A percentile compares a stretch with the other conserved stretches of the same genome.
Conservation (phyloP, 352 stramenopile species). For the Plasmopara viticola region DNA sequence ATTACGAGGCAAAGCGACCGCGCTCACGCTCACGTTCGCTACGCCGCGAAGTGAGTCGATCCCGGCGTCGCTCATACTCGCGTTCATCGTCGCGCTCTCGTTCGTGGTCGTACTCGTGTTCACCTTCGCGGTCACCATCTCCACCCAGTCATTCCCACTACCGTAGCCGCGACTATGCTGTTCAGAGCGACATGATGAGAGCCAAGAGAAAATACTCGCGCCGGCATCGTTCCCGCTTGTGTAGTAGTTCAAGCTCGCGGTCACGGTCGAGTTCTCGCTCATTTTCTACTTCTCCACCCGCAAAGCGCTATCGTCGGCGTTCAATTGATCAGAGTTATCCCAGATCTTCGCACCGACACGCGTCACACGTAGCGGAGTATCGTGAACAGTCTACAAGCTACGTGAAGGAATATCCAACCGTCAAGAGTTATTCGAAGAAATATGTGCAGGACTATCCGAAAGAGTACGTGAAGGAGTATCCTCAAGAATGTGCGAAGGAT, state of each 20-base stretch:
- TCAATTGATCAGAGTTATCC: slow-evolving; percentile 19
- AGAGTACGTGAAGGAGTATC: slow-evolving; percentile 11
- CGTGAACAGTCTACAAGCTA: slow-evolving; percentile 8
- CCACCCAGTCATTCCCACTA: slow-evolving; percentile 14
- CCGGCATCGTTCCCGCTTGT: slow-evolving; percentile 24
- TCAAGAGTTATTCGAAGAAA: slow-evolving; percentile 11
- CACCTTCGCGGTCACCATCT: slow-evolving; percentile 19
- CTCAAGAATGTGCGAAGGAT: slow-evolving; percentile 9
- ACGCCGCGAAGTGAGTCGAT: slow-evolving; percentile 15
- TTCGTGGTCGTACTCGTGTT: slow-evolving; percentile 31
- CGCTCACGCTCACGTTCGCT: slow-evolving; percentile 34
- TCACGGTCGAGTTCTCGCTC: slow-evolving; percentile 37
- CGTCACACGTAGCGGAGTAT: slow-evolving; percentile 22
- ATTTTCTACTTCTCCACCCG: slow-evolving; percentile 17
- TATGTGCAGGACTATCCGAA: slow-evolving; percentile 17
- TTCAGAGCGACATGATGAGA: slow-evolving; percentile 13
- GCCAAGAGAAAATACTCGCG: slow-evolving; percentile 17
- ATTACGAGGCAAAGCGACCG: slow-evolving; percentile 18
- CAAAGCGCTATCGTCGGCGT: slow-evolving; percentile 24
- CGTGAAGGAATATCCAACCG: slow-evolving; percentile 10
- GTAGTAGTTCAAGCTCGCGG: slow-evolving; percentile 31
- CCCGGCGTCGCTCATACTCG: slow-evolving; percentile 29
- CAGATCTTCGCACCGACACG: slow-evolving; percentile 16
- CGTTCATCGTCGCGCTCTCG: slow-evolving; percentile 34
- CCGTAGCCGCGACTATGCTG: slow-evolving; percentile 18